Conservation (phyloP, 208 protist species). For the Phytomonas sp. region DNA sequence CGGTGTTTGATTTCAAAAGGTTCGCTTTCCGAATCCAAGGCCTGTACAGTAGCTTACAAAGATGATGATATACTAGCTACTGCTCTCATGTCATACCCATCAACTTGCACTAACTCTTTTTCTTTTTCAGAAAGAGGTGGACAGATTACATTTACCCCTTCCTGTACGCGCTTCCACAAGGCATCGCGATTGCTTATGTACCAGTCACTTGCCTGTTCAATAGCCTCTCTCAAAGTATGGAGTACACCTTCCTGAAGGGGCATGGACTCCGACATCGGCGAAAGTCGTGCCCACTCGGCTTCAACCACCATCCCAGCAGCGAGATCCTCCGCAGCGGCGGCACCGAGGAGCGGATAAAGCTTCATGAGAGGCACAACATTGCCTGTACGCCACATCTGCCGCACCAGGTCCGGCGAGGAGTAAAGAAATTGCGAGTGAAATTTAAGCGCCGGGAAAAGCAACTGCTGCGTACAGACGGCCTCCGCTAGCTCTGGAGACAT, state of each 20-base stretch:
- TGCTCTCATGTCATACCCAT: neutral
- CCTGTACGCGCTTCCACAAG: slow-evolving; percentile 58
- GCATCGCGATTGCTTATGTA: slow-evolving; percentile 56
- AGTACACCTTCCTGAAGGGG: slow-evolving; percentile 58
- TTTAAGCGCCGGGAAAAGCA: slow-evolving; percentile 73
- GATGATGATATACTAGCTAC: neutral
- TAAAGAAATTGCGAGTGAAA: slow-evolving; percentile 77
- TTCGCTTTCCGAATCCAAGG: neutral
- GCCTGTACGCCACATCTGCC: slow-evolving; percentile 77
- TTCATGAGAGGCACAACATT: slow-evolving; percentile 73
- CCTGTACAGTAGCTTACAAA: neutral
- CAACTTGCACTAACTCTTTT: slow-evolving; percentile 6
- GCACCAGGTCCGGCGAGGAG: slow-evolving; percentile 65
- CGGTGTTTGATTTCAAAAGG: neutral
- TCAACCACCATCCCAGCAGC: slow-evolving; percentile 72
- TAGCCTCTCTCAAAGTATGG: slow-evolving; percentile 36
- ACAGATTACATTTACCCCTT: slow-evolving; percentile 42
- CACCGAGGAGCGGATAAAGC: slow-evolving; percentile 66
- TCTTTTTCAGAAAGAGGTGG: slow-evolving; percentile 54
- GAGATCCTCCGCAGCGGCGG: slow-evolving; percentile 63
- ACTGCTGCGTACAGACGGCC: slow-evolving; percentile 65
- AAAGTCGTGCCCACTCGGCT: slow-evolving; percentile 56
- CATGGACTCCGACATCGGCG: slow-evolving; percentile 40
- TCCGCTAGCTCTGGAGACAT: slow-evolving; percentile 65
- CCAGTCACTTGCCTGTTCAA: slow-evolving; percentile 46